Evolutionary conservation across 2,329 filamentous ascomycete species (phyloP).

Genomic region (Clonostachys rhizophaga): DNA sequence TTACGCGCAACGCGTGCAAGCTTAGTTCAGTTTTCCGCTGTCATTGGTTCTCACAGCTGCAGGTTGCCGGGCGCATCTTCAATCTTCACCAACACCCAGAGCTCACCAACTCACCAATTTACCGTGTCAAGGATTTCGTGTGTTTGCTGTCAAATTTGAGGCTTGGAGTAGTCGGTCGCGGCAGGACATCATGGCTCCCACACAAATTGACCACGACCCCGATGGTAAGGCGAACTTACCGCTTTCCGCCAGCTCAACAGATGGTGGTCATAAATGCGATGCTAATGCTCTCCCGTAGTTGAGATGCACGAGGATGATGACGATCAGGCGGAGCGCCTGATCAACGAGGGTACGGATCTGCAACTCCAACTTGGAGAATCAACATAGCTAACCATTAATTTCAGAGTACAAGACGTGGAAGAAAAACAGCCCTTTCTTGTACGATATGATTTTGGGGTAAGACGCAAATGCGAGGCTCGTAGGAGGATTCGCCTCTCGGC

Average conservation of each 20-base stretch:
- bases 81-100: background rate
- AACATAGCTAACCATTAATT: background rate
- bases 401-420: constrained; percentile 99
- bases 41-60: too few relatives aligned
- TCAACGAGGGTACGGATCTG: constrained; percentile 72
- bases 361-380: background rate
- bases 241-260: background rate
- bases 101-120: background rate
- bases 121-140: background rate
- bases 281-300: constrained; percentile 13
- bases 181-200: constrained; percentile 22
- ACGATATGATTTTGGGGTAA: constrained; percentile 90
- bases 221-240: constrained; percentile 19
- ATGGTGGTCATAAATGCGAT: background rate
- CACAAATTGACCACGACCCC: constrained; percentile 25
- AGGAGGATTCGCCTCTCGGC: constrained; percentile 3
- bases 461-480: background rate
- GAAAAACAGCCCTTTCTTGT: constrained; percentile 97
- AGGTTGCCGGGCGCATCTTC: too few relatives aligned
- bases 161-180: background rate
- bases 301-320: constrained; percentile 63
- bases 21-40: constrained; percentile 1
- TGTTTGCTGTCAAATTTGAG: background rate
- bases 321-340: constrained; percentile 75
- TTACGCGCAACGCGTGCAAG: constrained; percentile 6